Conservation (phyloP, 495 filamentous ascomycete genomes). For the Daldinia vernicosa region DNA sequence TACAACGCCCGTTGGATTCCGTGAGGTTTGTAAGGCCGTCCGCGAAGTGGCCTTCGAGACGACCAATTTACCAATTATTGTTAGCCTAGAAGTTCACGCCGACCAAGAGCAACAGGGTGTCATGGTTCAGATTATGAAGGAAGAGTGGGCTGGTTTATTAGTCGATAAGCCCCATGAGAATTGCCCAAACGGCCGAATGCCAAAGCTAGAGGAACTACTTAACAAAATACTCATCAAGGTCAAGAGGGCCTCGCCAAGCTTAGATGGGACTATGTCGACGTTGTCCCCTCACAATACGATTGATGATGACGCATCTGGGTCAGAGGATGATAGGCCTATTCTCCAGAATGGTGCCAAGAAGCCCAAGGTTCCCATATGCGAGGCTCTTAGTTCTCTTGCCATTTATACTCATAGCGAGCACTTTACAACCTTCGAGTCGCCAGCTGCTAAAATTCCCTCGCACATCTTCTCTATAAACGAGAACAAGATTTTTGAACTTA, state of each 20-base stretch:
- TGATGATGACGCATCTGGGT: slow-evolving; percentile 45
- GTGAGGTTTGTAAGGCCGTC: slow-evolving; percentile 83
- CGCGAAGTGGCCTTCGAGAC: slow-evolving; percentile 78
- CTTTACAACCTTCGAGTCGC: slow-evolving; percentile 69
- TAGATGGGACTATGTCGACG: slow-evolving; percentile 41
- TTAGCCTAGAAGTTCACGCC: slow-evolving; percentile 91
- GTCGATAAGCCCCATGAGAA: slow-evolving; percentile 63
- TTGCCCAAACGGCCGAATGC: slow-evolving; percentile 66
- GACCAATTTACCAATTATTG: slow-evolving; percentile 79
- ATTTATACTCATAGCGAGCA: slow-evolving; percentile 87
- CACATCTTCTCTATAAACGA: slow-evolving; percentile 91
- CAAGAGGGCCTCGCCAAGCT: slow-evolving; percentile 66
- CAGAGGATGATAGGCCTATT: slow-evolving; percentile 44
- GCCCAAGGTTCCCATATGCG: slow-evolving; percentile 66
- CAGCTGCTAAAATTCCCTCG: slow-evolving; percentile 68
- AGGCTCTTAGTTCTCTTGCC: slow-evolving; percentile 74
- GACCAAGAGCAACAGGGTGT: slow-evolving; percentile 80
- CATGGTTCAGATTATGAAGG: slow-evolving; percentile 92
- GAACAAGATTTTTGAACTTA: slow-evolving; percentile 70
- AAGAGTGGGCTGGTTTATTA: slow-evolving; percentile 79
- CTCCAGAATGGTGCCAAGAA: slow-evolving; percentile 54
- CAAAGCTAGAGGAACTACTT: slow-evolving; percentile 72
- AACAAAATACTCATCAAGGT: slow-evolving; percentile 92
- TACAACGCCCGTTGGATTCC: slow-evolving; percentile 85
- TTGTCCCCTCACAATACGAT: slow-evolving; percentile 38